Base-by-base conservation (phyloP, 2,329 filamentous ascomycete species). In the Colletotrichum sp. region DNA sequence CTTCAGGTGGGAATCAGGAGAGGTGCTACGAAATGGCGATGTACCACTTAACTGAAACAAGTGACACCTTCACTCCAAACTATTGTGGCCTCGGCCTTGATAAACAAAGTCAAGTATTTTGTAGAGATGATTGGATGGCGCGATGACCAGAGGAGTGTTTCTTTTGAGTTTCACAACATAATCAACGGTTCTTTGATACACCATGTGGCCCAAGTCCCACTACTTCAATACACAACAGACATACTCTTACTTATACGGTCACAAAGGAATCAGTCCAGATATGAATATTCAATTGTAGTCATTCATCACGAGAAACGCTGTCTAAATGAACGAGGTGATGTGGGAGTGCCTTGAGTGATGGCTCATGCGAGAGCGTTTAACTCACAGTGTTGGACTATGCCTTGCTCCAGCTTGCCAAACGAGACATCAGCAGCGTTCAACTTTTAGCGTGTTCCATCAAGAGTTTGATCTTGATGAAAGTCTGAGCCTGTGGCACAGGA, bases 91-190 rank as follows among this genome's bases (percentile, higher is more conserved):
- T 34, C 12, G 12, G 12, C 32, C 12, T 15, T 2, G 13, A 36
- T 8, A 1, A 1, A 16, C 1, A 0, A 36, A 16, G 3, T 36
- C 34, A 36, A 36, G 34, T 4, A 36, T 8, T 4, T 36, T 36
- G 0, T 2, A 0, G 0, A 4, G 1, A 16, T 16, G 1, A 36
- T 16, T 5, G 0, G 34, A 44, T 1, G 8, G 0, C 36, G 16
- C 36, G 16, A 18, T 0, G 16, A 18, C 0, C 36, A 18, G 8
- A 5, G 16, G 36, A 44, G 36, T 44, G 4, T 16, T 39, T 3
- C 1, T 5, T 44, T 9, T 18, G 36, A 9, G 8, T 44, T 5
- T 9, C 15, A 5, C 4, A 44, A 16, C 5, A 44, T 2, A 28
- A 28, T 28, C 2, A 26, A 26, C 26, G 26, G 2, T 26, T 26